Conservation (phyloP, 495 filamentous ascomycete species). For the Parathielavia hyrcaniae region DNA sequence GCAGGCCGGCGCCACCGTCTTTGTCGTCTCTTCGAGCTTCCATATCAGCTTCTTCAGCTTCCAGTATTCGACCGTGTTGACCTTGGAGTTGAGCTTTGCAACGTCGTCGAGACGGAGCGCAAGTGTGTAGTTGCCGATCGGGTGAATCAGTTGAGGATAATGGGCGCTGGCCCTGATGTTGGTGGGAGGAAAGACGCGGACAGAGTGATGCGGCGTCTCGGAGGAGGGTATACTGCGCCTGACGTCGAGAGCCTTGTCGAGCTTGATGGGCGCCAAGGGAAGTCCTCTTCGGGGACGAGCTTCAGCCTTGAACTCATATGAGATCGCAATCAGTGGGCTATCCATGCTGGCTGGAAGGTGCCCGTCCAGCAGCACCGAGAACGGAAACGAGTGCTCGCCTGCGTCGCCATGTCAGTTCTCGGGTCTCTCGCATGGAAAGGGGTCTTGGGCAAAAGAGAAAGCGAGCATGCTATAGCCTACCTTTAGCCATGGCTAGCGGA, state of each 20-base stretch:
- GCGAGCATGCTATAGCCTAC: constrained; percentile 32
- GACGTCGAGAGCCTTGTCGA: constrained; percentile 59
- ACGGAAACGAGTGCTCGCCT: constrained; percentile 75
- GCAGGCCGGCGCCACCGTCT: constrained; percentile 76
- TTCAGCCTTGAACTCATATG: constrained; percentile 74
- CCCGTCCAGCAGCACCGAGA: constrained; percentile 82
- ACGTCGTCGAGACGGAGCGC: constrained; percentile 75
- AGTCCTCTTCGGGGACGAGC: constrained; percentile 54
- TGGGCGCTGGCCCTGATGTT: constrained; percentile 78
- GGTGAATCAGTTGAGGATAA: constrained; percentile 76
- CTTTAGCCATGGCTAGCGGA: constrained; percentile 55
- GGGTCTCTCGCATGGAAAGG: not conserved
- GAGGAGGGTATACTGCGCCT: constrained; percentile 61
- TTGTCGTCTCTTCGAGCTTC: constrained; percentile 82
- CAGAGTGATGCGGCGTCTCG: constrained; percentile 63
- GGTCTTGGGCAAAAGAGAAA: not conserved
- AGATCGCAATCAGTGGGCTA: constrained; percentile 61
- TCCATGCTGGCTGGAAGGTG: constrained; percentile 77
- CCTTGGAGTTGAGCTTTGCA: constrained; percentile 53
- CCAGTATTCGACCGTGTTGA: constrained; percentile 61
- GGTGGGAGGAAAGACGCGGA: constrained; percentile 94
- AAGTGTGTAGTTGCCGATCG: constrained; percentile 75
- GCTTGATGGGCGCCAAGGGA: constrained; percentile 43
- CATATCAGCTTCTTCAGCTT: constrained; percentile 83
- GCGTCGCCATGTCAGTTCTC: constrained; percentile 19